phyloP scores from a whole-genome alignment of 306 rosid genomes.

The Vigna reflexopilosa region DNA sequence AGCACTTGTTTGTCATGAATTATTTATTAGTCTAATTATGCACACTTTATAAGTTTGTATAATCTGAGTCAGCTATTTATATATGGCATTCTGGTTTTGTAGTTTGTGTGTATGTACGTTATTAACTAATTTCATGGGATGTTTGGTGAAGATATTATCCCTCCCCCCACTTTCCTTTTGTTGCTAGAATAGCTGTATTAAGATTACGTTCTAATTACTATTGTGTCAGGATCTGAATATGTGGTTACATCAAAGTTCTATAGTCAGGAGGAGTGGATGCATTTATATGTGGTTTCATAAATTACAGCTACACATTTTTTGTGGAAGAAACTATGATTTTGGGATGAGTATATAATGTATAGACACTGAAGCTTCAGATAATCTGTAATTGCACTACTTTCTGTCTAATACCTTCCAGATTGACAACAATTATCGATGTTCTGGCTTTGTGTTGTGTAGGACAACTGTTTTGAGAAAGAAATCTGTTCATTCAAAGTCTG shows the following conservation, averaged over 20 bases:
- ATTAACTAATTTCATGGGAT: not conserved
- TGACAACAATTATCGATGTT: no score
- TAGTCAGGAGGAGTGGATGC: not conserved
- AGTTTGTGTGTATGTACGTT: slow-evolving; percentile 10
- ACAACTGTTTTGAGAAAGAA: slow-evolving; percentile 52
- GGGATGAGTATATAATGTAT: not conserved
- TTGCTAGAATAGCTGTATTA: not conserved
- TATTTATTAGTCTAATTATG: slow-evolving; percentile 16
- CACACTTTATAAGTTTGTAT: not conserved
- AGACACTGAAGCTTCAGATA: not conserved
- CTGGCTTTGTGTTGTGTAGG: slow-evolving; percentile 48
- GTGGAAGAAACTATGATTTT: slow-evolving; percentile 5
- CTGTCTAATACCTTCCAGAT: not conserved
- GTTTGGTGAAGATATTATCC: not conserved
- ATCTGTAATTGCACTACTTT: not conserved
- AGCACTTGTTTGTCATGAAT: not conserved
- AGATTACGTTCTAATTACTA: not conserved
- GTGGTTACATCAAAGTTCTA: not conserved
- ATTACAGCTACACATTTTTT: not conserved
- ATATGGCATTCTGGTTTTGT: slow-evolving; percentile 26
- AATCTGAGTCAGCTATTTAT: slow-evolving; percentile 17
- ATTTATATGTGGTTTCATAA: not conserved
- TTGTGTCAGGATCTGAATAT: not conserved
- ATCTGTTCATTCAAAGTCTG: slow-evolving; percentile 52
- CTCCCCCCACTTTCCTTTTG: not conserved